Percentiles rank a stretch among this genome's conserved stretches.
phyloP scores from a whole-genome alignment of 805 yeast genomes.

The Starmerella scarabaei region DNA sequence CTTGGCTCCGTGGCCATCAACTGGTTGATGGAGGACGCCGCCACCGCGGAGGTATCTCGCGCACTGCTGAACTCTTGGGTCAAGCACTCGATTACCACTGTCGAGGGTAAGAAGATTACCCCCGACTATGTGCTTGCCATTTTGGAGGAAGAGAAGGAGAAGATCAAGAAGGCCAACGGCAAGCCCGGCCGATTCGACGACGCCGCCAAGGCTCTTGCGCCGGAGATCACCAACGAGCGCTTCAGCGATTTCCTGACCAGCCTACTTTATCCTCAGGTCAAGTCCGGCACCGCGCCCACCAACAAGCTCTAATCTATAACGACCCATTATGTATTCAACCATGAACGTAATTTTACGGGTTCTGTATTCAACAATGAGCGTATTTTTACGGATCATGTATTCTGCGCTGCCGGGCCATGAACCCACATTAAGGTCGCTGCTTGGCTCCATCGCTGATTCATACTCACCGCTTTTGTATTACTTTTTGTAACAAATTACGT shows the following conservation, averaged over 20 bases:
- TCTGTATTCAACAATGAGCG: not conserved
- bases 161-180: slow-evolving; percentile 37
- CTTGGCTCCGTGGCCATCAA: slow-evolving; percentile 64
- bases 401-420: too few species aligned
- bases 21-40: slow-evolving; percentile 67
- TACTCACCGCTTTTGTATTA: too few species aligned
- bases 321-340: too few species aligned
- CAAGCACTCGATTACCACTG: slow-evolving; percentile 45
- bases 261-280: slow-evolving; percentile 43
- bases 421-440: too few species aligned
- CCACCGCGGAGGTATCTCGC: slow-evolving; percentile 67
- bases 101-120: slow-evolving; percentile 42
- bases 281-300: slow-evolving; percentile 22
- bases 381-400: too few species aligned
- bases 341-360: too few species aligned
- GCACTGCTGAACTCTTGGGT: slow-evolving; percentile 67
- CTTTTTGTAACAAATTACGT: too few species aligned
- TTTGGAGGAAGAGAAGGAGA: slow-evolving; percentile 43
- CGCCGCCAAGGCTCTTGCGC: slow-evolving; percentile 46
- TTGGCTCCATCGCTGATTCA: too few species aligned
- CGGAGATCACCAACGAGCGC: slow-evolving; percentile 51
- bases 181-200: slow-evolving; percentile 38
- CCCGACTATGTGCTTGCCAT: slow-evolving; percentile 38
- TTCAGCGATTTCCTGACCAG: slow-evolving; percentile 58
- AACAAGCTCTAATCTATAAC: slow-evolving; percentile 23